These are phyloP conservation scores for Cryptococcus sp. DNA, from an alignment of 1,284 basidiomycete genomes.

Conservation along the genomic window DNA sequence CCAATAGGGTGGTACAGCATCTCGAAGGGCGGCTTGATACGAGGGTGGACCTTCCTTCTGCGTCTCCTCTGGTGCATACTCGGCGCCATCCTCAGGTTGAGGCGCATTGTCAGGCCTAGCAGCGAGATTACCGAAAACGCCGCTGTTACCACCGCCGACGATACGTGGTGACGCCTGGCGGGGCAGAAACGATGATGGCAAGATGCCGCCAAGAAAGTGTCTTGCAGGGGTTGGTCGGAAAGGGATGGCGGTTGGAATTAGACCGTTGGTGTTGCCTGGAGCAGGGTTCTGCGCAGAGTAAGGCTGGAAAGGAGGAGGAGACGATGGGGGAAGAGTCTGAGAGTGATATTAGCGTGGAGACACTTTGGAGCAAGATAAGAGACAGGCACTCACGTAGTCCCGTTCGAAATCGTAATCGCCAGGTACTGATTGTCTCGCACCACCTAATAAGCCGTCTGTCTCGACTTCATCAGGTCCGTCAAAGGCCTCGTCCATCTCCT, in stretches of 20 bases:
- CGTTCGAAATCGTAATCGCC: slow-evolving; percentile 78
- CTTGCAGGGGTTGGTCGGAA: slow-evolving; percentile 58
- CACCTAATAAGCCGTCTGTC: slow-evolving; percentile 26
- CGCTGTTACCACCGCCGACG: slow-evolving; percentile 76
- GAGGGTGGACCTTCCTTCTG: slow-evolving; percentile 84
- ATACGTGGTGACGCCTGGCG: slow-evolving; percentile 40
- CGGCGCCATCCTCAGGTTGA: slow-evolving; percentile 61
- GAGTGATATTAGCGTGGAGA: not conserved
- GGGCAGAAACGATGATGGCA: slow-evolving; percentile 72
- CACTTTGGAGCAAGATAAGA: slow-evolving; percentile 1
- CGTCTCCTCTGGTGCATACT: slow-evolving; percentile 71
- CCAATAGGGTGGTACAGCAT: slow-evolving; percentile 94
- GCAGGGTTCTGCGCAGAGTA: slow-evolving; percentile 65
- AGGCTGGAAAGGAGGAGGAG: slow-evolving; percentile 68
- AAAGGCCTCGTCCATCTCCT: slow-evolving; percentile 53
- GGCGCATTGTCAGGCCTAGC: slow-evolving; percentile 73
- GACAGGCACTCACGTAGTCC: slow-evolving; percentile 60
- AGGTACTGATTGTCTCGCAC: slow-evolving; percentile 34
- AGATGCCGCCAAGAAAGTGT: slow-evolving; percentile 67
- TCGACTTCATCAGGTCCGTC: slow-evolving; percentile 43
- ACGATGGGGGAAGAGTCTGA: slow-evolving; percentile 64
- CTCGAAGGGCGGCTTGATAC: slow-evolving; percentile 83
- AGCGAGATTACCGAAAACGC: slow-evolving; percentile 92
- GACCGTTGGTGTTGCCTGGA: slow-evolving; percentile 77
- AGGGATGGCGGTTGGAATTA: slow-evolving; percentile 61